Conservation (phyloP, 2,329 filamentous ascomycete genomes). For the Sporothrix variecibatus region DNA sequence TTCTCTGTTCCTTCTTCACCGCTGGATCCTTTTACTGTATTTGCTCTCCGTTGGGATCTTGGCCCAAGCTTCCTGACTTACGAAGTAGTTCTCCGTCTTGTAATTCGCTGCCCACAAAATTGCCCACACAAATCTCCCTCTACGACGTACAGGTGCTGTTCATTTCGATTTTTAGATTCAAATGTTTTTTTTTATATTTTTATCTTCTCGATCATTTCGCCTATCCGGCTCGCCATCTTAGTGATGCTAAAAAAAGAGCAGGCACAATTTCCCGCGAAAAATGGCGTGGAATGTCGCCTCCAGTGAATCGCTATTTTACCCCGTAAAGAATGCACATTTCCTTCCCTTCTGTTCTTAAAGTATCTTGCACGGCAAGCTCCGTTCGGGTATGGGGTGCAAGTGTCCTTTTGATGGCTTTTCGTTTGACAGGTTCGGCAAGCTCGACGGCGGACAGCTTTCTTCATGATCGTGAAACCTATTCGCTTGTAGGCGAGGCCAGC, state of each 20-base stretch:
- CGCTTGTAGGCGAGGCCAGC: constrained; percentile 14
- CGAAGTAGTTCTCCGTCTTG: not conserved
- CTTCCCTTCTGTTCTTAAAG: not conserved
- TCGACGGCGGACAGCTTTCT: not conserved
- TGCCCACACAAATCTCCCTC: not conserved
- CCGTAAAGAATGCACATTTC: not conserved
- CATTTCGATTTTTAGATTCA: not conserved
- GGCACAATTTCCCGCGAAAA: not conserved
- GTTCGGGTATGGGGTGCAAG: not conserved
- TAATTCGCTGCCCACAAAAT: not conserved
- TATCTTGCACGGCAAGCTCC: not conserved
- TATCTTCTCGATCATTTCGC: constrained; percentile 1
- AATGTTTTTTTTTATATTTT: not conserved
- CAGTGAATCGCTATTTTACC: not conserved
- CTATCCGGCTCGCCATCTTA: not conserved
- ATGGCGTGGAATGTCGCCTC: not conserved
- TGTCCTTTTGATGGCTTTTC: not conserved
- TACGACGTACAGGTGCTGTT: not conserved
- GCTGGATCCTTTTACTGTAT: not conserved
- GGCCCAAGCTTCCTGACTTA: not conserved
- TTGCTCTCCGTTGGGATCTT: not conserved
- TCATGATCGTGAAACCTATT: not conserved
- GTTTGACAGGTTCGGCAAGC: not conserved
- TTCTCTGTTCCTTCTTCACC: not conserved
- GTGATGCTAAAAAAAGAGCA: constrained; percentile 12